Evolutionary conservation across 1,139 yeast species (phyloP).

Genomic region (Protomyces pachydermus): DNA sequence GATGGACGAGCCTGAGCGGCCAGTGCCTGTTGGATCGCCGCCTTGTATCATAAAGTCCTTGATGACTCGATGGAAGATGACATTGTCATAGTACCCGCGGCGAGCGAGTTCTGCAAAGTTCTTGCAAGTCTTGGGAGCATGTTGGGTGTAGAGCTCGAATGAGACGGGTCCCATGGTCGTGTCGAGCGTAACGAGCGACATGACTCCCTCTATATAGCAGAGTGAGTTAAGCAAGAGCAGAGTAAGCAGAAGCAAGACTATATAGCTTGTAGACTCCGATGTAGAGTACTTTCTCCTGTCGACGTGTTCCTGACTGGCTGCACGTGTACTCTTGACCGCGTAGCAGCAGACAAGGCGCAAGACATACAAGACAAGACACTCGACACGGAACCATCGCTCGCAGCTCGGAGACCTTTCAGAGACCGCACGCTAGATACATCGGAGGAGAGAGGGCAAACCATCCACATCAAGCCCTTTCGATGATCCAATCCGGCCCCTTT

Average conservation of each 20-base stretch:
- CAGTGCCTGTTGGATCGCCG: constrained; percentile 42
- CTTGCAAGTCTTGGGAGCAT: constrained; percentile 39
- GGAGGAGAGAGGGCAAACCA: too few relatives aligned
- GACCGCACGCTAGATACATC: too few relatives aligned
- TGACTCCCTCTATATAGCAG: neutral
- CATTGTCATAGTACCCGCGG: constrained; percentile 38
- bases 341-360: too few relatives aligned
- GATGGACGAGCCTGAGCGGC: constrained; percentile 39
- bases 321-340: too few relatives aligned
- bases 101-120: constrained; percentile 36
- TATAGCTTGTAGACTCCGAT: too few relatives aligned
- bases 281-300: too few relatives aligned
- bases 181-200: constrained; percentile 24
- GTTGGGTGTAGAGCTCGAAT: constrained; percentile 37
- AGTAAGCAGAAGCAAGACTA: too few relatives aligned
- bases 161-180: constrained; percentile 35
- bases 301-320: too few relatives aligned
- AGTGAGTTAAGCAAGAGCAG: too few relatives aligned
- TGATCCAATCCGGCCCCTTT: constrained; percentile 25
- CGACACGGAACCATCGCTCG: too few relatives aligned
- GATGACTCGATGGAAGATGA: constrained; percentile 43
- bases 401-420: too few relatives aligned
- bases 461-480: neutral
- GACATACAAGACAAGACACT: too few relatives aligned
- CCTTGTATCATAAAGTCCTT: constrained; percentile 44